A percentile compares a stretch with the other conserved stretches of the same genome.
Evolutionary conservation across 768 basidiomycete genomes (phyloP).

Genomic region (Guyanaporus albipodus): DNA sequence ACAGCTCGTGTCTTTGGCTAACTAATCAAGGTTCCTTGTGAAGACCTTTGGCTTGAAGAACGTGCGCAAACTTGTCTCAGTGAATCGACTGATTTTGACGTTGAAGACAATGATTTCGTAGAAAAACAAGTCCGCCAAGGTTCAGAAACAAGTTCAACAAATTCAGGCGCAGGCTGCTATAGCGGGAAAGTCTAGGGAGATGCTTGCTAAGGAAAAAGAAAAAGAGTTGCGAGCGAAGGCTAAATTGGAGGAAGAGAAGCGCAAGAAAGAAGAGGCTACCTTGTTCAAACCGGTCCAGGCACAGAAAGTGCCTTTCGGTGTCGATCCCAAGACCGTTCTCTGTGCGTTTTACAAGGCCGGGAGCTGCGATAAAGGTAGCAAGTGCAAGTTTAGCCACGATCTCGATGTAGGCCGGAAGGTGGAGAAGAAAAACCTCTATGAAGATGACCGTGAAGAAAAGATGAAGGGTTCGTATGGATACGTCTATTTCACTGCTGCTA

Average conservation of each 20-base stretch:
- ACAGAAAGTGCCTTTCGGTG: conserved; percentile 91
- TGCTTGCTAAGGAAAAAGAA: conserved; percentile 83
- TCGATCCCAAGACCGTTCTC: conserved; percentile 92
- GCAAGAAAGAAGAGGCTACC: conserved; percentile 79
- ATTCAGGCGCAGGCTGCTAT: conserved; percentile 74
- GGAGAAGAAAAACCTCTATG: conserved; percentile 94
- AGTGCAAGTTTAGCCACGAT: conserved; percentile 98
- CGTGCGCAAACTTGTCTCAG: conserved; percentile 40
- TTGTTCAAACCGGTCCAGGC: conserved; percentile 74
- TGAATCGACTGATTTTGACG: conserved; percentile 3
- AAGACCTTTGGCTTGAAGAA: conserved; percentile 91
- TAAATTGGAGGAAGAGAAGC: conserved; percentile 77
- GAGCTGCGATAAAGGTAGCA: conserved; percentile 86
- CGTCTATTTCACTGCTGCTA: background rate
- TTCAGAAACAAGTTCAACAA: conserved; percentile 77
- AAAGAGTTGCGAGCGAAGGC: conserved; percentile 71
- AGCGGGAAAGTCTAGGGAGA: conserved; percentile 76
- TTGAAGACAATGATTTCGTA: conserved; percentile 27
- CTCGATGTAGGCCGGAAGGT: conserved; percentile 83
- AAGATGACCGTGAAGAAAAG: conserved; percentile 82
- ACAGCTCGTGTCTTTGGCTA: conserved; percentile 15
- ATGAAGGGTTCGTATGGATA: conserved; percentile 48
- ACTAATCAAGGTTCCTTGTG: conserved; percentile 26
- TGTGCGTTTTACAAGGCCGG: conserved; percentile 94
- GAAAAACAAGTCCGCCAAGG: conserved; percentile 96